These are phyloP conservation scores for Avena sativa DNA, from an alignment of 176 grass and related monocot species.

Conservation along the genomic window DNA sequence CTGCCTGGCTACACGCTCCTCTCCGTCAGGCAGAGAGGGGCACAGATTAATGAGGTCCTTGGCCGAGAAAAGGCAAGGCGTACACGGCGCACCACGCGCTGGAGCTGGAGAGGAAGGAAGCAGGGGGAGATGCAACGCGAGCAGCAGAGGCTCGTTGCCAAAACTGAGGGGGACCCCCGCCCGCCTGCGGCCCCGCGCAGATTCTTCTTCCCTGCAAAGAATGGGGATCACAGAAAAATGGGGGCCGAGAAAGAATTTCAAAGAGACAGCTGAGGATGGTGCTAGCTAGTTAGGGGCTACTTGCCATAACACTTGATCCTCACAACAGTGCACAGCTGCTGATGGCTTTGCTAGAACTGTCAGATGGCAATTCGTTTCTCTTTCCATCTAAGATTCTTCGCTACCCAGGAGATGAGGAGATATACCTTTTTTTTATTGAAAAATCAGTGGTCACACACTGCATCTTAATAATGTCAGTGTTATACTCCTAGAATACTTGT, in stretches of 20 bases:
- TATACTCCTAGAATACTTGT: too few relatives aligned
- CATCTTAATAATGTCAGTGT: not conserved
- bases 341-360: too few relatives aligned
- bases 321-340: too few relatives aligned
- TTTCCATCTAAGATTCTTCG: too few relatives aligned
- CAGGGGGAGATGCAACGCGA: not conserved
- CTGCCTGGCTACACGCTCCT: slow-evolving; percentile 4
- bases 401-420: too few relatives aligned
- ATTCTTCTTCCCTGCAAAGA: slow-evolving; percentile 42
- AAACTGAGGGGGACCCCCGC: not conserved
- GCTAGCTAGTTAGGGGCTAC: not conserved
- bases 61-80: not conserved
- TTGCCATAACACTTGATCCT: too few relatives aligned
- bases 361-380: too few relatives aligned
- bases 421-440: too few relatives aligned
- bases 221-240: not conserved
- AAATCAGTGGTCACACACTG: too few relatives aligned
- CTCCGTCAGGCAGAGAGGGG: not conserved
- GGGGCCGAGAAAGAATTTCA: slow-evolving; percentile 24
- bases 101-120: slow-evolving; percentile 21
- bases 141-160: not conserved
- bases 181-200: slow-evolving; percentile 20
- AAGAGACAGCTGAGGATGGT: not conserved
- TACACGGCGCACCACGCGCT: not conserved
- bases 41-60: slow-evolving; percentile 55